Conservation (phyloP, 192 early-diverging fungal genomes). For the Coemansia sp. region DNA sequence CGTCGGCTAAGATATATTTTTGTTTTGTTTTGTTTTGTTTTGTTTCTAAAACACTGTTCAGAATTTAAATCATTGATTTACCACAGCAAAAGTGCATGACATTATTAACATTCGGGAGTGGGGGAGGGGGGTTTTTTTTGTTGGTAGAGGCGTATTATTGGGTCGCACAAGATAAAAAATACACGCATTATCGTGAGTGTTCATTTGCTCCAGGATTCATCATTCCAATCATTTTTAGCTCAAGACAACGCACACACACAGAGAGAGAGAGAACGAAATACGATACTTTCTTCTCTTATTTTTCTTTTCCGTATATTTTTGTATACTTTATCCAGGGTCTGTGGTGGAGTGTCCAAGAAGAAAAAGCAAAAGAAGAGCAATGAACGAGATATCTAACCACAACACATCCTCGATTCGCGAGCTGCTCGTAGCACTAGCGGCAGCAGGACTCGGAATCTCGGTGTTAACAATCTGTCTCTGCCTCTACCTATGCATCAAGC, state of each 20-base stretch:
- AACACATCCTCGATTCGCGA: slow-evolving; percentile 9
- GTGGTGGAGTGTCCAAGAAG: background rate
- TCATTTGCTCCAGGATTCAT: too few species aligned
- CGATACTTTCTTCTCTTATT: background rate
- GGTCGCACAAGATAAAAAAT: background rate
- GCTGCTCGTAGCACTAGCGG: slow-evolving; percentile 11
- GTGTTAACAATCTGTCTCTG: slow-evolving; percentile 9
- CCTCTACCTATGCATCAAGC: slow-evolving; percentile 10
- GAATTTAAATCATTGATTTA: too few species aligned
- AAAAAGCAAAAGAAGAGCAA: background rate
- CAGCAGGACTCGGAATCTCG: slow-evolving; percentile 14
- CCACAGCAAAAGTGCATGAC: too few species aligned
- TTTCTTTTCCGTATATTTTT: background rate
- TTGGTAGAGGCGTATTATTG: background rate
- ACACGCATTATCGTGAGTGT: too few species aligned
- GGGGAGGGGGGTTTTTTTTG: too few species aligned
- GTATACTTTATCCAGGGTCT: too few species aligned
- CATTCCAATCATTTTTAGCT: too few species aligned
- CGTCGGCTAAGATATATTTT: background rate
- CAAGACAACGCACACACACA: too few species aligned
- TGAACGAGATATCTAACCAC: slow-evolving; percentile 31
- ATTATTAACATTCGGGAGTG: too few species aligned
- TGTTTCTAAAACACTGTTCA: too few species aligned
- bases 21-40: too few species aligned
- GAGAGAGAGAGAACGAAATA: too few species aligned